phyloP scores from a whole-genome alignment of 129 eudicot species.

The Dittrichia graveolens region DNA sequence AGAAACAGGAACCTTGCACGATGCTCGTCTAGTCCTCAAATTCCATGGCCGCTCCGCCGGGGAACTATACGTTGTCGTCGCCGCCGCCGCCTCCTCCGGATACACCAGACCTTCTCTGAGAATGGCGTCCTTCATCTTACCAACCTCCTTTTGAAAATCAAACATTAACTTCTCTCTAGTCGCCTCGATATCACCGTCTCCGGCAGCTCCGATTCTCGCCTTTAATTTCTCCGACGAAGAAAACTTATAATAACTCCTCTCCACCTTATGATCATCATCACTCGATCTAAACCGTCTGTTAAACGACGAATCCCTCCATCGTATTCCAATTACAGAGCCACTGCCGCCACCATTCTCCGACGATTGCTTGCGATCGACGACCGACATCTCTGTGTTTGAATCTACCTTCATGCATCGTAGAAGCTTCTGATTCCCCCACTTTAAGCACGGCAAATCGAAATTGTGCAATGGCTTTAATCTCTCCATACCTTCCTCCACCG shows the following conservation, averaged over 20 bases:
- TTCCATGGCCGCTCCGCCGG: constrained; percentile 68
- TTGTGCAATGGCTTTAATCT: constrained; percentile 66
- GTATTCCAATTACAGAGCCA: constrained; percentile 15
- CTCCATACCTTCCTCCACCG: constrained; percentile 39
- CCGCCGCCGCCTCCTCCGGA: constrained; percentile 22
- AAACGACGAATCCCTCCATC: constrained; percentile 30
- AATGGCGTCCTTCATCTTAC: constrained; percentile 66
- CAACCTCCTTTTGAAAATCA: constrained; percentile 64
- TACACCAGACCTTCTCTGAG: constrained; percentile 45
- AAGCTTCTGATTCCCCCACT: constrained; percentile 71
- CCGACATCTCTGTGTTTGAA: constrained; percentile 41
- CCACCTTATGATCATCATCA: constrained; percentile 17
- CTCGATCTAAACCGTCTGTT: constrained; percentile 32
- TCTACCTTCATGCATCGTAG: constrained; percentile 65
- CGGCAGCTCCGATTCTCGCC: constrained; percentile 38
- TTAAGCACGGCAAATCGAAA: constrained; percentile 59
- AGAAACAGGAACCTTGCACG: constrained; percentile 50
- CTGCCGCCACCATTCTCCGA: constrained; percentile 24
- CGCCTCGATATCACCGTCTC: constrained; percentile 61
- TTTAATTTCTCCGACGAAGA: constrained; percentile 30
- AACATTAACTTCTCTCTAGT: constrained; percentile 71
- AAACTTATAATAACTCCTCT: constrained; percentile 27
- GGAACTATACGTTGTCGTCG: constrained; percentile 20
- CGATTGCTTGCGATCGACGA: constrained; percentile 34
- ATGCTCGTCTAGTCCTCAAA: constrained; percentile 79